phyloP scores from a whole-genome alignment of 306 rosid species.

The Fragaria vesca region DNA sequence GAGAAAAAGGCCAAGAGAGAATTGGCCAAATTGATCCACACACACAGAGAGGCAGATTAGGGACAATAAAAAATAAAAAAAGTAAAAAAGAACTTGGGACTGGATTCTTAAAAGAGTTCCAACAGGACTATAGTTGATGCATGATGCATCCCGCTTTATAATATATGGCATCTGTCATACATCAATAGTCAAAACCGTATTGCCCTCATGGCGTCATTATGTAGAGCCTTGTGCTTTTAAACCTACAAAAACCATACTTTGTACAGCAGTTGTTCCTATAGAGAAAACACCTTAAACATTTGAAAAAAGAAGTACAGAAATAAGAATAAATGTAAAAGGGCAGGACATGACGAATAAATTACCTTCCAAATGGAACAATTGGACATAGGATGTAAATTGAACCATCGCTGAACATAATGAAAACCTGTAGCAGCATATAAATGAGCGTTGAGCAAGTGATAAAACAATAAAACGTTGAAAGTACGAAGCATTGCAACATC shows the following conservation, averaged over 20 bases:
- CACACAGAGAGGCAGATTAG: background rate
- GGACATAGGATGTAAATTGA: constrained; percentile 83
- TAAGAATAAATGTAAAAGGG: background rate
- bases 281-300: constrained; percentile 1
- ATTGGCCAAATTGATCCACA: background rate
- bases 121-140: constrained; percentile 3
- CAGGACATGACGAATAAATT: constrained; percentile 24
- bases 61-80: too few species aligned
- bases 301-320: background rate
- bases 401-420: constrained; percentile 78
- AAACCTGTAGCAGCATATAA: constrained; percentile 59
- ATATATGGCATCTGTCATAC: background rate
- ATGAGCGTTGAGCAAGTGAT: background rate
- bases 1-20: background rate
- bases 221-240: constrained; percentile 5
- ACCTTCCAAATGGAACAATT: constrained; percentile 95
- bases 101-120: background rate
- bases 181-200: background rate
- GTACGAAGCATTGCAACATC: too few species aligned
- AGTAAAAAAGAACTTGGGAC: background rate
- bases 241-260: background rate
- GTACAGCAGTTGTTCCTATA: background rate
- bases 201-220: background rate
- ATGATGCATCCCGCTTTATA: constrained; percentile 2
- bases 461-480: constrained; percentile 12